These are phyloP conservation scores for Asterochloris erici DNA, from an alignment of 139 green algal genomes.

Conservation along the genomic window DNA sequence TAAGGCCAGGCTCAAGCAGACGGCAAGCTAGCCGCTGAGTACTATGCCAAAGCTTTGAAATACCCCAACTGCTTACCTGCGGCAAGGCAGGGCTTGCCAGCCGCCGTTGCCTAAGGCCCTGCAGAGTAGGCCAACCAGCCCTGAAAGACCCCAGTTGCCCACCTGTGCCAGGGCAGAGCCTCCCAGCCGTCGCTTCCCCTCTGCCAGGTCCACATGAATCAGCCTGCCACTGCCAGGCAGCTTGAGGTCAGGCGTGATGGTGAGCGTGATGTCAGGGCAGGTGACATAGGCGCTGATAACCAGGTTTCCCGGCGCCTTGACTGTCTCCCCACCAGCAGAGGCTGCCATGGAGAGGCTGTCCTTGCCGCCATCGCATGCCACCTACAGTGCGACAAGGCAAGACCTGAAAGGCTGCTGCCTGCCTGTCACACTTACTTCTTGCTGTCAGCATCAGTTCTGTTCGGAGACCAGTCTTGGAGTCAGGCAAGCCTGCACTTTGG, in stretches of 20 bases:
- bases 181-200: constrained; percentile 69
- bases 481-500: too few species aligned
- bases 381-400: constrained; percentile 68
- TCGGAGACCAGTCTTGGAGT: too few species aligned
- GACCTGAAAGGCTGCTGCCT: not conserved
- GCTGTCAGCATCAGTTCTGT: not conserved
- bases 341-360: constrained; percentile 98
- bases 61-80: too few species aligned
- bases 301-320: constrained; percentile 95
- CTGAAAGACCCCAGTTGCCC: constrained; percentile 38
- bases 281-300: constrained; percentile 93
- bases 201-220: constrained; percentile 89
- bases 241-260: constrained; percentile 81
- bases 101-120: not conserved
- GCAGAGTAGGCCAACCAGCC: too few species aligned
- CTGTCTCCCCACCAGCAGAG: constrained; percentile 47
- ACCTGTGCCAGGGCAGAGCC: constrained; percentile 90
- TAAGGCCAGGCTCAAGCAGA: too few species aligned
- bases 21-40: too few species aligned
- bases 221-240: constrained; percentile 56
- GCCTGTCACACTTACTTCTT: not conserved
- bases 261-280: constrained; percentile 93
- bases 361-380: constrained; percentile 97
- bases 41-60: too few species aligned
- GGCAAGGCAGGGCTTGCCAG: too few species aligned